Percentiles rank a stretch among this genome's conserved stretches.
These are phyloP conservation scores for Erysimum cheiri DNA, from an alignment of 441 rosid species.

Conservation along the genomic window DNA sequence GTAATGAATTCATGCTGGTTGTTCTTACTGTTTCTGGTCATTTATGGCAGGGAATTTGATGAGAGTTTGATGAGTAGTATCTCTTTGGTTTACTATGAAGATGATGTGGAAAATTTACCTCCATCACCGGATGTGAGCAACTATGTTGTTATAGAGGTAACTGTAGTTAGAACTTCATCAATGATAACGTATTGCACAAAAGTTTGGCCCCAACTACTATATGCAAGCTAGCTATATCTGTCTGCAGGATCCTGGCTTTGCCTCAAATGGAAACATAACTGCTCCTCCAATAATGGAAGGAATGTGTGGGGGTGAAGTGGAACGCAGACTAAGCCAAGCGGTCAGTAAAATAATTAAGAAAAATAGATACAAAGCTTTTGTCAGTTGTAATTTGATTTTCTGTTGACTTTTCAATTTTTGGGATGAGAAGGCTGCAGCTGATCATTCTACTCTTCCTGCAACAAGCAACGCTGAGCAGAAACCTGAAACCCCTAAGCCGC, in stretches of 20 bases:
- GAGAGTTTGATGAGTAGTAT: slow-evolving; percentile 78
- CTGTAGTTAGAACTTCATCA: slow-evolving; percentile 23
- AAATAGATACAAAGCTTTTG: slow-evolving; percentile 12
- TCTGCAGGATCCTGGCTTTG: slow-evolving; percentile 77
- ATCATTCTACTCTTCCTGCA: slow-evolving; percentile 47
- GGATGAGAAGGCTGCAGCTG: slow-evolving; percentile 58
- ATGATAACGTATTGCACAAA: slow-evolving; percentile 9
- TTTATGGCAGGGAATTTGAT: slow-evolving; percentile 84
- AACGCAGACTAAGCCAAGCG: slow-evolving; percentile 64
- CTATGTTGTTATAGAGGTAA: slow-evolving; percentile 92
- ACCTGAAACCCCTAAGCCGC: slow-evolving; percentile 61
- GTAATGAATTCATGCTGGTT: slow-evolving; percentile 26
- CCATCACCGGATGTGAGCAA: slow-evolving; percentile 92
- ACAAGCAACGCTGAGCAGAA: slow-evolving; percentile 54
- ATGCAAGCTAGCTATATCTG: slow-evolving; percentile 30
- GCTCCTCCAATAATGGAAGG: slow-evolving; percentile 79
- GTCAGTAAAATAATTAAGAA: slow-evolving; percentile 52
- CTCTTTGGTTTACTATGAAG: slow-evolving; percentile 85
- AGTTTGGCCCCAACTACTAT: slow-evolving; percentile 27
- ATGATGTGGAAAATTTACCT: slow-evolving; percentile 78
- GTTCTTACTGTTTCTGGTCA: slow-evolving; percentile 27
- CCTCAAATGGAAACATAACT: slow-evolving; percentile 65
- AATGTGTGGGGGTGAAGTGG: slow-evolving; percentile 82
- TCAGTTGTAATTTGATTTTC: slow-evolving; percentile 14
- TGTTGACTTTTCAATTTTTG: slow-evolving; percentile 36